Conservation (phyloP, 2,329 filamentous ascomycete genomes). For the Arthroderma sp. region DNA sequence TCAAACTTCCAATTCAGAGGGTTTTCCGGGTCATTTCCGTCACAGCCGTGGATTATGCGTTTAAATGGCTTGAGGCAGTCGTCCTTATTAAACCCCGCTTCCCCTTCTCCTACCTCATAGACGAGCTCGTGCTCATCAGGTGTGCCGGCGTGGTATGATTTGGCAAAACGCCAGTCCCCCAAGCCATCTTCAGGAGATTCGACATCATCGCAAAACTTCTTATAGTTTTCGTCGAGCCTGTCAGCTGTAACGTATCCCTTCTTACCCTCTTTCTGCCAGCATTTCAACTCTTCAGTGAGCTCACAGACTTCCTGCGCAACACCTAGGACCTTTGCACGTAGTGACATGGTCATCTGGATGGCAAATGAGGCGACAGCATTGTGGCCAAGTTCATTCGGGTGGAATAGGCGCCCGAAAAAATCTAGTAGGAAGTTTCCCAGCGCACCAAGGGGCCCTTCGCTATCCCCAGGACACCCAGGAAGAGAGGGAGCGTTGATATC, state of each 20-base stretch:
- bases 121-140: neutral
- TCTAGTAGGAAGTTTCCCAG: conserved; percentile 22
- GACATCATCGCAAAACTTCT: conserved; percentile 22
- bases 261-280: conserved; percentile 19
- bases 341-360: conserved; percentile 15
- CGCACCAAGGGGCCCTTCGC: conserved; percentile 15
- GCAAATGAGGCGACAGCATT: conserved; percentile 20
- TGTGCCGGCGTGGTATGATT: conserved; percentile 16
- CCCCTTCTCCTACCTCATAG: neutral
- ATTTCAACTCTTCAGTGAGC: conserved; percentile 18
- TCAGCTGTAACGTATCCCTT: conserved; percentile 18
- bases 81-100: neutral
- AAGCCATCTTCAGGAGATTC: conserved; percentile 9
- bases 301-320: conserved; percentile 11
- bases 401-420: conserved; percentile 23
- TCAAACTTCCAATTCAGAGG: conserved; percentile 24
- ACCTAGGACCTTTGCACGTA: conserved; percentile 17
- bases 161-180: too few relatives aligned
- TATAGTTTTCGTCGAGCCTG: conserved; percentile 19
- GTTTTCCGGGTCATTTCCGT: conserved; percentile 19
- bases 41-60: conserved; percentile 22
- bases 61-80: conserved; percentile 11
- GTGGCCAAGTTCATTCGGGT: conserved; percentile 22
- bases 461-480: conserved; percentile 22
- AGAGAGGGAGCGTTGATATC: conserved; percentile 17